These are phyloP conservation scores for Stemphylium vesicarium DNA, from an alignment of 2,329 filamentous ascomycete species.

Conservation along the genomic window DNA sequence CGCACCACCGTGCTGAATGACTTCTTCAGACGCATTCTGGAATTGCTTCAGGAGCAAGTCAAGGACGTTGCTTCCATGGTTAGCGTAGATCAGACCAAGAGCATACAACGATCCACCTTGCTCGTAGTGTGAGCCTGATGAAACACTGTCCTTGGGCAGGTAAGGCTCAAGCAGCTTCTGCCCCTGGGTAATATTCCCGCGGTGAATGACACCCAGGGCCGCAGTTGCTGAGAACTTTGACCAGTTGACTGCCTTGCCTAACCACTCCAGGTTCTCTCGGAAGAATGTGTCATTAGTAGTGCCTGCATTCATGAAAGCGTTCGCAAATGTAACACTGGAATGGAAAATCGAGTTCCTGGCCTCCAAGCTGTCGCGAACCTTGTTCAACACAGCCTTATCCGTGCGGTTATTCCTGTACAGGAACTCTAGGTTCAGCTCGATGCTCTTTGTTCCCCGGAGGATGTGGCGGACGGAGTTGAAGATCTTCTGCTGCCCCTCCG, in stretches of 20 bases:
- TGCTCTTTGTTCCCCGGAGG: conserved; percentile 88
- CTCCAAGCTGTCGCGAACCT: conserved; percentile 93
- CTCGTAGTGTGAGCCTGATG: conserved; percentile 84
- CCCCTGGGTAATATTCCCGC: conserved; percentile 91
- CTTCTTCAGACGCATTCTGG: conserved; percentile 79
- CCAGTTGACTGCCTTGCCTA: conserved; percentile 99
- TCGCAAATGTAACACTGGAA: conserved; percentile 94
- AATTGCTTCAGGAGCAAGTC: conserved; percentile 81
- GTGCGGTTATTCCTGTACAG: conserved; percentile 94
- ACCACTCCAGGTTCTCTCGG: conserved; percentile 95
- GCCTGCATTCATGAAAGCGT: conserved; percentile 98
- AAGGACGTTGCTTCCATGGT: conserved; percentile 90
- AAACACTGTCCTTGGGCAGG: conserved; percentile 78
- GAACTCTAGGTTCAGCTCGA: conserved; percentile 94
- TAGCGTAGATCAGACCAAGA: conserved; percentile 94
- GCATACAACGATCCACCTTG: conserved; percentile 96
- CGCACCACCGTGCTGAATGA: conserved; percentile 95
- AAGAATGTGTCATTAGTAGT: conserved; percentile 99
- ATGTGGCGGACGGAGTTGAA: conserved; percentile 65
- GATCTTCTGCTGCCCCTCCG: conserved; percentile 60
- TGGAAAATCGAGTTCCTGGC: conserved; percentile 98
- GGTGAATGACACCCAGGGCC: conserved; percentile 93
- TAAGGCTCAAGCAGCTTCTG: conserved; percentile 94
- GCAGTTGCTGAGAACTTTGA: conserved; percentile 98
- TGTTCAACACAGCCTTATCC: conserved; percentile 91